Percentiles rank a stretch among this genome's conserved stretches.
Conservation (phyloP, 495 filamentous ascomycete species). For the Letharia lupina region DNA sequence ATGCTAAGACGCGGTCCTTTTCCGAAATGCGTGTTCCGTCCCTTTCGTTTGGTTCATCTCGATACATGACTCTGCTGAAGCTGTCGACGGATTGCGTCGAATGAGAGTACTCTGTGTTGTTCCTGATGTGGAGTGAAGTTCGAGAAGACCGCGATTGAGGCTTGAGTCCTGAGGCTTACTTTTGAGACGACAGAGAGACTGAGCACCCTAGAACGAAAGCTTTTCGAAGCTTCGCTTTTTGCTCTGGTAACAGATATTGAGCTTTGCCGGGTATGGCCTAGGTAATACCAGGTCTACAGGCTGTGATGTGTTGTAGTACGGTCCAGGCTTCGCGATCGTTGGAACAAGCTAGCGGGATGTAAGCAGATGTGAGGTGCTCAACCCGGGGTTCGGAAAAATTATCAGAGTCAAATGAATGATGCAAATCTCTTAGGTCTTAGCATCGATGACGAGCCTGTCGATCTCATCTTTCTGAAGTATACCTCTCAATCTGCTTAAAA, state of each 20-base stretch:
- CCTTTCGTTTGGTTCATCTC: conserved; percentile 21
- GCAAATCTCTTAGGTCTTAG: not conserved
- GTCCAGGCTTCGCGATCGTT: conserved; percentile 65
- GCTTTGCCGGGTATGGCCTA: conserved; percentile 18
- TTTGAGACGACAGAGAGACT: conserved; percentile 28
- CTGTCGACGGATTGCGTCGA: conserved; percentile 36
- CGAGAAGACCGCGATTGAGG: not conserved
- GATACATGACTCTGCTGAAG: conserved; percentile 53
- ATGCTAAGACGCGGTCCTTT: conserved; percentile 15
- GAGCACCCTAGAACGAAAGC: not conserved
- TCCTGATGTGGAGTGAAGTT: not conserved
- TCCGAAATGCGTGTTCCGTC: conserved; percentile 10
- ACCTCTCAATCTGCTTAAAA: not conserved
- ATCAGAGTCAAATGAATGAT: not conserved
- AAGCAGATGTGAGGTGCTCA: conserved; percentile 67
- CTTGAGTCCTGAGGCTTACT: not conserved
- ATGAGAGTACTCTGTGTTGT: not conserved
- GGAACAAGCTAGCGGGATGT: conserved; percentile 54
- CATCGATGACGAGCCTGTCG: not conserved
- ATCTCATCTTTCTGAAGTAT: conserved; percentile 4
- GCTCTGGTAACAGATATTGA: not conserved
- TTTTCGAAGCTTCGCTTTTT: not conserved
- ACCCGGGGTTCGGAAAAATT: conserved; percentile 37
- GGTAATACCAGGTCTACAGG: conserved; percentile 40
- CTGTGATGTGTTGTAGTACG: conserved; percentile 66